A percentile compares a stretch with the other conserved stretches of the same genome.
phyloP scores from a whole-genome alignment of 2,329 filamentous ascomycete genomes.

The Botrytis galanthina region DNA sequence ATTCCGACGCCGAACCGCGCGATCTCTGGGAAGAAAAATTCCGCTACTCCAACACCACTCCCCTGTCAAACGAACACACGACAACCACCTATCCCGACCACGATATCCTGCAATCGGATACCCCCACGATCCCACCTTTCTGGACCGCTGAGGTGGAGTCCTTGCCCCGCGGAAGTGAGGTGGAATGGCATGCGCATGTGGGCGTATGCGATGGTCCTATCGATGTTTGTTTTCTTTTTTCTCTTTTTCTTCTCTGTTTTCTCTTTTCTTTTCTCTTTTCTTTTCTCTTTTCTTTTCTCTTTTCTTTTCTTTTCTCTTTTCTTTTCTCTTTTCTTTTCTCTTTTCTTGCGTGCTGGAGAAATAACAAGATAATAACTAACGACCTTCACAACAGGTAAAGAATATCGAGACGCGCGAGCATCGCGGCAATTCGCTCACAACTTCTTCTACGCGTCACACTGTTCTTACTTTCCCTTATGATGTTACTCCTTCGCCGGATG shows the following conservation, averaged over 20 bases:
- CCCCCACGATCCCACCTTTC: conserved; percentile 54
- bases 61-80: background rate
- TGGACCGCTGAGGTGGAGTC: conserved; percentile 74
- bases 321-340: background rate
- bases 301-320: no score
- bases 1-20: conserved; percentile 46
- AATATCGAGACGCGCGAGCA: background rate
- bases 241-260: background rate
- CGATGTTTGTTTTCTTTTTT: conserved; percentile 12
- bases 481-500: background rate
- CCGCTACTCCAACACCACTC: conserved; percentile 40
- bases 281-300: background rate
- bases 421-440: background rate
- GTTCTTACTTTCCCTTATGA: background rate
- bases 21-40: conserved; percentile 70
- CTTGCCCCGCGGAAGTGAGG: conserved; percentile 68
- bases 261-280: no score
- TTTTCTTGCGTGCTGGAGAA: background rate
- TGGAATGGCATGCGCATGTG: conserved; percentile 80
- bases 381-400: conserved; percentile 1
- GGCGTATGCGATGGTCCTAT: conserved; percentile 47
- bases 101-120: background rate
- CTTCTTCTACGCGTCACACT: conserved; percentile 19
- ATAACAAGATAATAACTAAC: background rate
- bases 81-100: conserved; percentile 1